phyloP scores from a whole-genome alignment of 352 stramenopile species.

The Globisporangium okanoganense region DNA sequence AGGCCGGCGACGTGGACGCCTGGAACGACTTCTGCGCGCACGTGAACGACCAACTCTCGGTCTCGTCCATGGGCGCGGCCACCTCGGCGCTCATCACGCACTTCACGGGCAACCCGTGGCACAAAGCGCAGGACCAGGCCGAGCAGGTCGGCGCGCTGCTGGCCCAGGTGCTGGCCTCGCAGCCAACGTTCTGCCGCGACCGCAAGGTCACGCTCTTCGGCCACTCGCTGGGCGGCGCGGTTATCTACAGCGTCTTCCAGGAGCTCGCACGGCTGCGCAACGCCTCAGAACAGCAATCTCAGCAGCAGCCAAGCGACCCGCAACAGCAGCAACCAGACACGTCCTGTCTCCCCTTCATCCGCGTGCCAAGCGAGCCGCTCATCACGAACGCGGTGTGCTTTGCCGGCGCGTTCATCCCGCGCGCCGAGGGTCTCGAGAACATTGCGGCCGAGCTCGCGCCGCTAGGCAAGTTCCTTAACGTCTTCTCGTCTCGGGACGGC shows the following conservation, averaged over 20 bases:
- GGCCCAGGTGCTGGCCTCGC: slow-evolving; percentile 53
- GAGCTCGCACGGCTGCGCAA: slow-evolving; percentile 49
- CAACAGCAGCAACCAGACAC: not conserved
- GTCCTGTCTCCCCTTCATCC: not conserved
- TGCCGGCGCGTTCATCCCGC: slow-evolving; percentile 61
- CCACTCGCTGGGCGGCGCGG: slow-evolving; percentile 74
- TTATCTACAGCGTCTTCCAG: slow-evolving; percentile 71
- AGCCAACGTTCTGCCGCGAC: slow-evolving; percentile 40
- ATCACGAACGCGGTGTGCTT: slow-evolving; percentile 65
- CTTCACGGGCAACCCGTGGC: slow-evolving; percentile 81
- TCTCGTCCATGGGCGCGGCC: slow-evolving; percentile 25
- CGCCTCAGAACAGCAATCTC: slow-evolving; percentile 1
- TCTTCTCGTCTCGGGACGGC: slow-evolving; percentile 69
- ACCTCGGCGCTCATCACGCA: slow-evolving; percentile 62
- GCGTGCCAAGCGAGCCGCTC: slow-evolving; percentile 14
- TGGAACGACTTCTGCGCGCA: slow-evolving; percentile 83
- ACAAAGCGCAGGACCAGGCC: slow-evolving; percentile 78
- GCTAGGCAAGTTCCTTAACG: slow-evolving; percentile 64
- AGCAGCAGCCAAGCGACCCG: not conserved
- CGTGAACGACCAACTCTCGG: slow-evolving; percentile 57
- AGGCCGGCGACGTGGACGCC: slow-evolving; percentile 60
- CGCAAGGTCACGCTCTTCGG: slow-evolving; percentile 69
- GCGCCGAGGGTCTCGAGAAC: slow-evolving; percentile 26
- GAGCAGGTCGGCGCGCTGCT: slow-evolving; percentile 72
- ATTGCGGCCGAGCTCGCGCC: slow-evolving; percentile 34